Percentiles rank a stretch among this genome's conserved stretches.
Conservation (phyloP, 768 basidiomycete genomes). For the Lanmaoa pseudosensibilis region DNA sequence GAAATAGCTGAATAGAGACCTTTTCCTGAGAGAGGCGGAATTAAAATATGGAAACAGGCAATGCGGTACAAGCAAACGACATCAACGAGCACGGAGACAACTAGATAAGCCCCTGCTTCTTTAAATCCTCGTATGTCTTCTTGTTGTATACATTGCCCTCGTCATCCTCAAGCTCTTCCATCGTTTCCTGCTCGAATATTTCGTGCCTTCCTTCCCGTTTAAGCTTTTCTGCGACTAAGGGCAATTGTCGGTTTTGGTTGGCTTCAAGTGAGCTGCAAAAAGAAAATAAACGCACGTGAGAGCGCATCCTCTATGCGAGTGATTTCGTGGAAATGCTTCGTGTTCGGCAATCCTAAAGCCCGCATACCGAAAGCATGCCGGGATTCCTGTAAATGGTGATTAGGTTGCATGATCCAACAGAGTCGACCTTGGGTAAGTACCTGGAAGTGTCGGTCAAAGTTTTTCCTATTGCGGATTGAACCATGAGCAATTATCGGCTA, state of each 20-base stretch:
- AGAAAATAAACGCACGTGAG: conserved; percentile 59
- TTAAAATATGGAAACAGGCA: conserved; percentile 1
- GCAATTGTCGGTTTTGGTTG: background rate
- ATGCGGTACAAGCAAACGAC: conserved; percentile 3
- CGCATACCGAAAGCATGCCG: conserved; percentile 98
- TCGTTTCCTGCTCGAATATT: conserved; percentile 89
- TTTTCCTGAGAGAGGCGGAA: background rate
- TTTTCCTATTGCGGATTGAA: conserved; percentile 59
- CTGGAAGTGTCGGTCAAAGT: conserved; percentile 95
- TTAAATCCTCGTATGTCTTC: conserved; percentile 96
- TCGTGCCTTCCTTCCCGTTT: conserved; percentile 97
- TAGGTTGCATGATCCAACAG: conserved; percentile 4
- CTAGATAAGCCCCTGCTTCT: conserved; percentile 90
- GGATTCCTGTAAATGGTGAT: conserved; percentile 63
- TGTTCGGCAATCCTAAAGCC: conserved; percentile 94
- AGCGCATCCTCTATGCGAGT: conserved; percentile 96
- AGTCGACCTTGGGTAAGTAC: conserved; percentile 36
- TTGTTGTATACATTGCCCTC: conserved; percentile 98
- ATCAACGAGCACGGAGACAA: background rate
- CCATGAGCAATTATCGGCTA: conserved; percentile 16
- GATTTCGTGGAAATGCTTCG: conserved; percentile 99
- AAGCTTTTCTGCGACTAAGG: conserved; percentile 89
- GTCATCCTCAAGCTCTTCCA: conserved; percentile 97
- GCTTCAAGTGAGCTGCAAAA: background rate
- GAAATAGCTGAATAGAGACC: conserved; percentile 6